Evolutionary conservation across 345 rosid species (phyloP).

Genomic region (Populus deltoides): DNA sequence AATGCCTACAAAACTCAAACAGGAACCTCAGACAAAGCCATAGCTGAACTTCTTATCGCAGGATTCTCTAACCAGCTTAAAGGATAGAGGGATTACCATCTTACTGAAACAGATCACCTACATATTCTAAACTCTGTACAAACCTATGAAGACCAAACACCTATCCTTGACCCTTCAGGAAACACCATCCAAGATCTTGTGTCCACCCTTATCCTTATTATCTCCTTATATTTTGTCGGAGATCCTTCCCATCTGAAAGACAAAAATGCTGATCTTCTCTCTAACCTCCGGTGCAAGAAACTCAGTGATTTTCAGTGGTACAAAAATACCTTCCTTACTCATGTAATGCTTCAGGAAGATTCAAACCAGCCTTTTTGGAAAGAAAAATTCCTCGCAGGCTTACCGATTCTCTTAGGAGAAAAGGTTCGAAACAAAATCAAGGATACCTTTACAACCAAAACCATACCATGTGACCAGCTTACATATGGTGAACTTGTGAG

Average conservation of each 20-base stretch:
- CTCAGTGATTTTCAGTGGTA: neutral
- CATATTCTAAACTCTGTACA: accelerated
- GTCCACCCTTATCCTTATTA: no score
- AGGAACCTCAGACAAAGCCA: no score
- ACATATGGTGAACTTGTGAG: neutral
- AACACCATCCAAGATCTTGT: neutral
- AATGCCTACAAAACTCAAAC: no score
- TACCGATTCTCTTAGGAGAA: neutral
- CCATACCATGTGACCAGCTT: neutral
- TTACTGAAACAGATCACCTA: no score
- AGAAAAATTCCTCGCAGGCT: no score
- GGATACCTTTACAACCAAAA: neutral
- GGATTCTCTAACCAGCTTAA: accelerated
- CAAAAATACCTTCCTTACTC: neutral
- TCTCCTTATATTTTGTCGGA: neutral
- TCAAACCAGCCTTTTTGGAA: no score
- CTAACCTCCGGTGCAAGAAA: neutral
- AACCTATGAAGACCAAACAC: no score
- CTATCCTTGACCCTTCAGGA: accelerated
- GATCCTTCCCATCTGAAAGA: neutral
- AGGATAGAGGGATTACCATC: no score
- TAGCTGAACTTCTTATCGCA: no score
- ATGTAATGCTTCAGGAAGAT: neutral
- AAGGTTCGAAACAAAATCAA: neutral
- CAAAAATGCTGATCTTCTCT: neutral